Percentiles rank a stretch among this genome's conserved stretches.
Conservation (phyloP, 805 yeast genomes). For the Candida tibetensis region DNA sequence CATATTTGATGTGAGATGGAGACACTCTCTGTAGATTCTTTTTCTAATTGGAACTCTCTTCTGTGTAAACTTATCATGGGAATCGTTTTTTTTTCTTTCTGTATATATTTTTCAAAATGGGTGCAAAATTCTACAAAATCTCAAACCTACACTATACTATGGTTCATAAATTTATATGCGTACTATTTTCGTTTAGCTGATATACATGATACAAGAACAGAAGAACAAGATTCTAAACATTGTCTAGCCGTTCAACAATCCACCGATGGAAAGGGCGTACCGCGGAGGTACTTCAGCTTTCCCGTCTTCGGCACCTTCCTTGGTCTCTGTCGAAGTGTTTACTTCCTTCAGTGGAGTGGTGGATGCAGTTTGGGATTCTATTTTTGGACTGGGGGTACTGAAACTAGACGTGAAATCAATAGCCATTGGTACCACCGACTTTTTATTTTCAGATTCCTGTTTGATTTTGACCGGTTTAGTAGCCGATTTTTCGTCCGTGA, state of each 20-base stretch:
- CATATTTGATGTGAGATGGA: too few species aligned
- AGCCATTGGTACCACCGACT: slow-evolving; percentile 18
- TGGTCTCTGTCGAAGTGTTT: not conserved
- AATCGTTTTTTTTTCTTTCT: too few species aligned
- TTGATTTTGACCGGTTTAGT: not conserved
- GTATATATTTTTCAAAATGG: too few species aligned
- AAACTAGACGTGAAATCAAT: slow-evolving; percentile 26
- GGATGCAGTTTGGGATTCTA: not conserved
- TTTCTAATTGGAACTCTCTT: too few species aligned
- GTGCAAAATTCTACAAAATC: too few species aligned
- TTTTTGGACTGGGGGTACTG: slow-evolving; percentile 1
- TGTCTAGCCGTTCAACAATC: slow-evolving; percentile 31
- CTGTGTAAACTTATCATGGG: too few species aligned
- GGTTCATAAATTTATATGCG: too few species aligned
- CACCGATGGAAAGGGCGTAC: slow-evolving; percentile 37
- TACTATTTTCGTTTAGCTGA: too few species aligned
- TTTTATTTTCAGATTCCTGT: not conserved
- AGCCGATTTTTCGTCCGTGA: not conserved
- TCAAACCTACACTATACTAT: too few species aligned
- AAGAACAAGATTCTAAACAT: not conserved
- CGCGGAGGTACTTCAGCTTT: slow-evolving; percentile 14
- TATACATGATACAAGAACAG: not conserved
- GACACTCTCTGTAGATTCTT: too few species aligned
- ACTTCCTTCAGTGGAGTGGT: not conserved
- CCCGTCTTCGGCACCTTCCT: slow-evolving; percentile 9